A percentile compares a stretch with the other conserved stretches of the same genome.
Conservation (phyloP, 768 basidiomycete genomes). For the Boletus subparvulus region DNA sequence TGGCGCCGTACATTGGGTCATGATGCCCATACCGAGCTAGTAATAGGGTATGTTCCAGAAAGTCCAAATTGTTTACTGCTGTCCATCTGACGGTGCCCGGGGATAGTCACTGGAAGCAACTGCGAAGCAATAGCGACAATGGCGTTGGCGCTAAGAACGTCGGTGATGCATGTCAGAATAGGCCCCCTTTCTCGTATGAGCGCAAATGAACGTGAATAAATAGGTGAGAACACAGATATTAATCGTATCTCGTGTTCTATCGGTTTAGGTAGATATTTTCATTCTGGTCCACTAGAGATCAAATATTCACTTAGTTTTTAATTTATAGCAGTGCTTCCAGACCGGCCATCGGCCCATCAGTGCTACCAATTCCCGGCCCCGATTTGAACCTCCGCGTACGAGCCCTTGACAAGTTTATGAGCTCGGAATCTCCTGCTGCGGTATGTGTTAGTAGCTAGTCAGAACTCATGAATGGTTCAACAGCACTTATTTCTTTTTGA, state of each 20-base stretch:
- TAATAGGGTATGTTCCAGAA: too few species aligned
- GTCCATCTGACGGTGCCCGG: neutral
- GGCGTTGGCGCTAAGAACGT: neutral
- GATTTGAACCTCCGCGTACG: too few species aligned
- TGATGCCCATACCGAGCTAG: neutral
- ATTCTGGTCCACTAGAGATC: neutral
- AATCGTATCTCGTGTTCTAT: neutral
- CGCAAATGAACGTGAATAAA: too few species aligned
- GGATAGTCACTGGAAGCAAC: neutral
- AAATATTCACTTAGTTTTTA: too few species aligned
- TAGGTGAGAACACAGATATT: neutral
- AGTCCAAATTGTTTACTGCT: neutral
- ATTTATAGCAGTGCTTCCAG: neutral
- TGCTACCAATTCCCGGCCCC: too few species aligned
- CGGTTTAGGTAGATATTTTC: neutral
- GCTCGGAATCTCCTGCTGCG: too few species aligned
- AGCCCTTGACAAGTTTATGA: too few species aligned
- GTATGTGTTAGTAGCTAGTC: neutral
- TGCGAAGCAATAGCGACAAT: too few species aligned
- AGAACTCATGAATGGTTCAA: neutral
- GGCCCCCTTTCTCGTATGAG: too few species aligned
- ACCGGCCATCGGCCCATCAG: too few species aligned
- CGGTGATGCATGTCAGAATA: neutral
- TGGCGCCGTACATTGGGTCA: neutral
- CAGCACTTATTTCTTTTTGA: too few species aligned